phyloP scores from a whole-genome alignment of 257 asterid genomes.

The Coffea eugenioides region DNA sequence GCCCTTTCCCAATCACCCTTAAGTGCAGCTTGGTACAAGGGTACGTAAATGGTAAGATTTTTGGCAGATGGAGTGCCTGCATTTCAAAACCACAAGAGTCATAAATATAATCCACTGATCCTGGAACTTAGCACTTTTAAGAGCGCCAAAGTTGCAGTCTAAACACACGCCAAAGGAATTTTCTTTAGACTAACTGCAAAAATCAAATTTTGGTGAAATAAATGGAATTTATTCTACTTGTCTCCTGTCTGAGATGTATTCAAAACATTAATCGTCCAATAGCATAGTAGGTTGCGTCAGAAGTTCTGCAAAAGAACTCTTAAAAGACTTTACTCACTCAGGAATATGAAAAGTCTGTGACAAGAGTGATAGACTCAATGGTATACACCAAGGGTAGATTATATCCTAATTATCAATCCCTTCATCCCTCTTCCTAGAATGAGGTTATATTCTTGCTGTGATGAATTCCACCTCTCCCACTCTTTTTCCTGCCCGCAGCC shows the following conservation, averaged over 20 bases:
- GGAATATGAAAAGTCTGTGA: background rate
- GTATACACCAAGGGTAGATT: background rate
- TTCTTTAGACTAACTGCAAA: background rate
- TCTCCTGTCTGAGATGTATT: background rate
- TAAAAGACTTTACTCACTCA: background rate
- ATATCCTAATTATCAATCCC: background rate
- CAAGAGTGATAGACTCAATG: background rate
- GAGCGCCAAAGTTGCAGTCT: background rate
- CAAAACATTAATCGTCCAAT: no score
- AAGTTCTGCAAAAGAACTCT: background rate
- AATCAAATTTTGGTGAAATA: no score
- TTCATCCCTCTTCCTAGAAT: background rate
- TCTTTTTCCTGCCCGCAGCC: background rate
- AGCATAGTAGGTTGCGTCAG: background rate
- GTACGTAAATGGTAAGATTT: constrained; percentile 29
- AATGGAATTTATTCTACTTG: background rate
- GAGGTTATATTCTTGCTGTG: background rate
- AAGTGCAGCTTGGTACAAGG: constrained; percentile 35
- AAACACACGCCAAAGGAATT: background rate
- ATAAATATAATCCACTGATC: background rate
- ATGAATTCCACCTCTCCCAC: background rate
- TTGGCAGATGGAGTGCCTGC: constrained; percentile 22
- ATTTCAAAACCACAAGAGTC: background rate
- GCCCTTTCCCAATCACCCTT: constrained; percentile 38
- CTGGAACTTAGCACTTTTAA: background rate